Evolutionary conservation across 331 rosid genomes (phyloP).

Genomic region (Pyrus hybrid): DNA sequence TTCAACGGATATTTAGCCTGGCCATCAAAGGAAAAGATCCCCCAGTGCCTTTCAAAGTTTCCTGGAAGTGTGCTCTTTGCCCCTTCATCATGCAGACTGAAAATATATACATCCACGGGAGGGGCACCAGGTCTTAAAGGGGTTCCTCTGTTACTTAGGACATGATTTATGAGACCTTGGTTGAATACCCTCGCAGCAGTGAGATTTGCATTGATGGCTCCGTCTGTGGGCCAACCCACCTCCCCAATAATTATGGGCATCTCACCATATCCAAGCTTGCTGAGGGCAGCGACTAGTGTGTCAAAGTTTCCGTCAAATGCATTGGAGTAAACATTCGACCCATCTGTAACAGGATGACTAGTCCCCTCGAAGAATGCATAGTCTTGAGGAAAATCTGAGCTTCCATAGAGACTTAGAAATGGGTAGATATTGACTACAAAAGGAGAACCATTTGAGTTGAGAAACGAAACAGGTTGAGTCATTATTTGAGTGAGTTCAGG

Average conservation of each 20-base stretch:
- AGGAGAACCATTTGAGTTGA: slow-evolving; percentile 91
- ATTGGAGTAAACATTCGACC: slow-evolving; percentile 70
- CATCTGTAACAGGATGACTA: slow-evolving; percentile 76
- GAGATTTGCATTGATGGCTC: slow-evolving; percentile 67
- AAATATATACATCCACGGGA: slow-evolving; percentile 73
- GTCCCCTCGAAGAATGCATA: slow-evolving; percentile 94
- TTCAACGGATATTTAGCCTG: slow-evolving; percentile 76
- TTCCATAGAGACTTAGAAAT: slow-evolving; percentile 77
- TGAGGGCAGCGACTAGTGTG: slow-evolving; percentile 80
- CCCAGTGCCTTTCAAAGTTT: slow-evolving; percentile 97
- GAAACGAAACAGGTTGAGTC: slow-evolving; percentile 68
- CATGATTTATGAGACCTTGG: slow-evolving; percentile 77
- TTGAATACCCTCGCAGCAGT: slow-evolving; percentile 85
- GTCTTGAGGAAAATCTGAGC: slow-evolving; percentile 86
- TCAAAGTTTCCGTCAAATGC: slow-evolving; percentile 96
- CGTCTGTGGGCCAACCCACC: slow-evolving; percentile 95
- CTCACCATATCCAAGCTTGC: slow-evolving; percentile 81
- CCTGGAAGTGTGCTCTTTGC: slow-evolving; percentile 85
- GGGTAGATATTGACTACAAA: slow-evolving; percentile 95
- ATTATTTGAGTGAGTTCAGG: slow-evolving; percentile 68
- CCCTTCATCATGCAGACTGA: slow-evolving; percentile 74
- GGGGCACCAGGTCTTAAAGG: slow-evolving; percentile 72
- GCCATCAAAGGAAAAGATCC: slow-evolving; percentile 89
- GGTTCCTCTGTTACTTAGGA: slow-evolving; percentile 65
- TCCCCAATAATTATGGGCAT: slow-evolving; percentile 87